A percentile compares a stretch with the other conserved stretches of the same genome.
Evolutionary conservation across 495 filamentous ascomycete genomes (phyloP).

Genomic region (Aspergillus leporis): DNA sequence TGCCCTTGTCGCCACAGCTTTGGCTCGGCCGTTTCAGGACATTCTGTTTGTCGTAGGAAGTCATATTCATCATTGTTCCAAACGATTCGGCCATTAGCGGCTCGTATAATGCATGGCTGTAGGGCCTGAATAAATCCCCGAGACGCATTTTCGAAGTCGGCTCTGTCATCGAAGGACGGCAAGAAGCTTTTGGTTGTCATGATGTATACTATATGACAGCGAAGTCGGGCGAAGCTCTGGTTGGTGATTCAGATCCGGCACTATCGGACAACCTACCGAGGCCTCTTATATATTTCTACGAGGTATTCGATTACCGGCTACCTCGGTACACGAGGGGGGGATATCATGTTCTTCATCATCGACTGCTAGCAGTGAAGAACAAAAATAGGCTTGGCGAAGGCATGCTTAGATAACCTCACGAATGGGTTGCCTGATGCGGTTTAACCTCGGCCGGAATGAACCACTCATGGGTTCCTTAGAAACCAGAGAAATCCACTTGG

Average conservation of each 20-base stretch:
- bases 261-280: too few species aligned
- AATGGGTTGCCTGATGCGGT: not conserved
- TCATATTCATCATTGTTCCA: conserved; percentile 27
- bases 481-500: not conserved
- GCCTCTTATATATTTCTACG: too few species aligned
- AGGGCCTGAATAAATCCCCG: conserved; percentile 22
- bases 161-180: conserved; percentile 1
- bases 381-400: not conserved
- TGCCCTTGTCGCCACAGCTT: conserved; percentile 28
- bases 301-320: too few species aligned
- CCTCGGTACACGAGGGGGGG: too few species aligned
- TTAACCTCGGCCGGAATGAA: not conserved
- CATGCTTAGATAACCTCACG: not conserved
- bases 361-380: not conserved
- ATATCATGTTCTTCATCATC: not conserved
- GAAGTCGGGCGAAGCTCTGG: too few species aligned
- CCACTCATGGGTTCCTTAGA: not conserved
- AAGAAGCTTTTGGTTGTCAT: not conserved
- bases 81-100: conserved; percentile 9
- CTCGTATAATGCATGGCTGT: conserved; percentile 14
- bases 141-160: conserved; percentile 21
- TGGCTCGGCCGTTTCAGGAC: conserved; percentile 23
- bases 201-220: not conserved
- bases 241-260: too few species aligned
- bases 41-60: conserved; percentile 19